phyloP scores from a whole-genome alignment of 1,139 yeast genomes.

The Geotrichum siamense region DNA sequence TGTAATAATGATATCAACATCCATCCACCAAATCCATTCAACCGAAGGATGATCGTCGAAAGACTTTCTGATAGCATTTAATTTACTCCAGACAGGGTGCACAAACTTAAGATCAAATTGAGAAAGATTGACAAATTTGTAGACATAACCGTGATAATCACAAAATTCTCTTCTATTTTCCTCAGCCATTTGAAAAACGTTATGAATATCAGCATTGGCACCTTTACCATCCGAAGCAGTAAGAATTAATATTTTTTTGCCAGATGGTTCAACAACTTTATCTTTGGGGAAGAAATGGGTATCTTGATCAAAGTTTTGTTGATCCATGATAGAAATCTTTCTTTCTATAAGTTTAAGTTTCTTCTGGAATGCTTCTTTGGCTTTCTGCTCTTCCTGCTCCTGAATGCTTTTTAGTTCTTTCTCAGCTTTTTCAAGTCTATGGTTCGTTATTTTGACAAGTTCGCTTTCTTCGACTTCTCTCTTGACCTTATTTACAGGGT shows the following conservation, averaged over 20 bases:
- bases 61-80: conserved; percentile 23
- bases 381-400: conserved; percentile 12
- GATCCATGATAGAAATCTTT: conserved; percentile 12
- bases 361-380: conserved; percentile 13
- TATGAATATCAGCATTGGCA: conserved; percentile 22
- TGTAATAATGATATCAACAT: conserved; percentile 26
- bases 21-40: conserved; percentile 30
- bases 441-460: too few relatives aligned
- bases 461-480: neutral
- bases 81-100: conserved; percentile 26
- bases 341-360: conserved; percentile 5
- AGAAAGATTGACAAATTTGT: conserved; percentile 28
- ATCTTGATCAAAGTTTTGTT: conserved; percentile 9
- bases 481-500: neutral
- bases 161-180: conserved; percentile 32
- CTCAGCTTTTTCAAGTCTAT: conserved; percentile 15
- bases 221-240: conserved; percentile 31
- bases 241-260: conserved; percentile 27
- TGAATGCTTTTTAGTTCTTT: conserved; percentile 10
- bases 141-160: conserved; percentile 29
- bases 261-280: conserved; percentile 17
- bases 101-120: conserved; percentile 17
- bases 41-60: conserved; percentile 23
- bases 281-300: conserved; percentile 4
- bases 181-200: conserved; percentile 25